Evolutionary conservation across 1,139 yeast genomes (phyloP), one percentile per base, ranked within the genome.

Genomic region (Yamadazyma oceani): DNA sequence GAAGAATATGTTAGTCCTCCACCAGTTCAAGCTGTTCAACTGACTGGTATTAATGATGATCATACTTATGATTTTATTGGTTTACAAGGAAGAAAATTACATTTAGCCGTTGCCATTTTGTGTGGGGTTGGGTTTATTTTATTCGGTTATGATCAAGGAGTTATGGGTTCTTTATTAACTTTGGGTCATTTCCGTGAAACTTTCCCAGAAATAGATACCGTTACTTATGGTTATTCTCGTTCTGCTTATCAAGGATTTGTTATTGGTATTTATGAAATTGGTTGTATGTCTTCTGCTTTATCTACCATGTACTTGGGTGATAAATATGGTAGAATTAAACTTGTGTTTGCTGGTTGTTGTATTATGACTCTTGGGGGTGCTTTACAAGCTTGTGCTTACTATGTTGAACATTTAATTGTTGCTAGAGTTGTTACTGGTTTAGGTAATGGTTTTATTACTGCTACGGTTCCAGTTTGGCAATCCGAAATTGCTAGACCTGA

Each of bases 131-230:
- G 68, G 2, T 62, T 63, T 38, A 44, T 60, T 17, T 50, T 64
- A 21, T 66, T 64, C 36, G 80, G 80, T 10, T 72, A 72, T 46
- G 75, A 72, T 42, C 77, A 75, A 49, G 75, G 78, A 27, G 75
- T 74, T 22, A 67, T 73, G 69, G 75, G 77, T 27, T 58, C 69
- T 17, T 58, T 73, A 32, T 56, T 74, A 36, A 69, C 75, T 0
- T 55, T 71, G 32, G 56, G 56, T 3, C 49, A 64, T 3, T 73
- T 73, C 44, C 49, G 62, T 45, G 50, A 60, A 22, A 58, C 64
- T 12, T 68, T 74, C 51, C 73, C 75, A 0, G 50, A 55, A 24
- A 60, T 66, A 32, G 56, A 64, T 48, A 54, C 63, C 2, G 40
- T 32, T 1, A 44, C 34, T 6, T 41, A 46, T 32, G 55, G 58